Evolutionary conservation across 192 early-diverging fungal species (phyloP).

Genomic region (Podila horticola): DNA sequence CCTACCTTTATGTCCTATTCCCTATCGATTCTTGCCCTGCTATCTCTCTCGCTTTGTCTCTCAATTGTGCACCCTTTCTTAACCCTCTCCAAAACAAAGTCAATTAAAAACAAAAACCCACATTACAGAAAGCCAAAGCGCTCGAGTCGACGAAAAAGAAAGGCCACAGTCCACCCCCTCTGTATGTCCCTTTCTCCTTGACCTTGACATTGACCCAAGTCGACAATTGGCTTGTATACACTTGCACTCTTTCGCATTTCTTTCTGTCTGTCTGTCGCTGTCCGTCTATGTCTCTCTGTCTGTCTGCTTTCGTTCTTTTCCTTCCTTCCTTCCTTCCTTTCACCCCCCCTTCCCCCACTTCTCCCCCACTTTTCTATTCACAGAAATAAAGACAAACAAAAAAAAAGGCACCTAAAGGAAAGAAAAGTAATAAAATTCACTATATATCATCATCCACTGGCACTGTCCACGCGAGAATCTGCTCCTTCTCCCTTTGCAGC

Average conservation of each 20-base stretch:
- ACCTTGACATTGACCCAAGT: not conserved
- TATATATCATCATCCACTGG: no score
- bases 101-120: no score
- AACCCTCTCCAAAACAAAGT: no score
- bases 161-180: not conserved
- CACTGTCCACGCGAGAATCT: no score
- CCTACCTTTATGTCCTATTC: not conserved
- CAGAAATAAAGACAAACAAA: no score
- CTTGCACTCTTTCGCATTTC: not conserved
- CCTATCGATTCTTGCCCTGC: not conserved
- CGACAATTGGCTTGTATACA: not conserved
- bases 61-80: no score
- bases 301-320: not conserved
- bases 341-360: not conserved
- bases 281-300: conserved; percentile 2
- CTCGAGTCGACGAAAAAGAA: not conserved
- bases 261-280: not conserved
- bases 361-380: not conserved
- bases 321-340: not conserved
- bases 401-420: no score
- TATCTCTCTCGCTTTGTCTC: conserved; percentile 4
- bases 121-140: no score
- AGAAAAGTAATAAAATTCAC: no score
- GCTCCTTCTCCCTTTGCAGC: no score
- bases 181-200: no score